These are phyloP conservation scores for Sparassis latifolia DNA, from an alignment of 1,284 basidiomycete genomes.

Conservation along the genomic window DNA sequence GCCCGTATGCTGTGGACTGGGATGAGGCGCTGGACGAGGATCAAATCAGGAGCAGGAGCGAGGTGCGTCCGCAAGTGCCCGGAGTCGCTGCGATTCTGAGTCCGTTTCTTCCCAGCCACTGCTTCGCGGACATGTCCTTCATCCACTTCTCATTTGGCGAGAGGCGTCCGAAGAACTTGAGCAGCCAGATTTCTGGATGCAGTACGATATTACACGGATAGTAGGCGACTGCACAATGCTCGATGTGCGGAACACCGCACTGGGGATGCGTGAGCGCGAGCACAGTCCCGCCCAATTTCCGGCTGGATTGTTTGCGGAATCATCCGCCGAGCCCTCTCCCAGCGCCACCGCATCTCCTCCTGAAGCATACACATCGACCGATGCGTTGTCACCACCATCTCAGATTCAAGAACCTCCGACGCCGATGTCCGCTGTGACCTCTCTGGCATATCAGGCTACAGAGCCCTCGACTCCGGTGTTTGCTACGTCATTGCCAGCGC, in stretches of 20 bases:
- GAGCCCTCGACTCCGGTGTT: slow-evolving; percentile 5
- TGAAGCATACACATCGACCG: neutral
- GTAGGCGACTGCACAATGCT: slow-evolving; percentile 68
- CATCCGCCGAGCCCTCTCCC: neutral
- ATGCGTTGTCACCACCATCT: neutral
- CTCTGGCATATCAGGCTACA: neutral
- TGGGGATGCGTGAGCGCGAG: slow-evolving; percentile 18
- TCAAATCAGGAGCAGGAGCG: slow-evolving; percentile 61
- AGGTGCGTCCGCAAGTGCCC: slow-evolving; percentile 34
- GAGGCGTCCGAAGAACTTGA: slow-evolving; percentile 59
- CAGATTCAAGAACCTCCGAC: too few relatives aligned
- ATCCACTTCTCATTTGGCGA: slow-evolving; percentile 65
- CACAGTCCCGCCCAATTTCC: neutral
- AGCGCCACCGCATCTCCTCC: neutral
- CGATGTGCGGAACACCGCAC: slow-evolving; percentile 50
- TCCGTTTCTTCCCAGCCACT: slow-evolving; percentile 39
- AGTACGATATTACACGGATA: slow-evolving; percentile 61
- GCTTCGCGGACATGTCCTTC: slow-evolving; percentile 66
- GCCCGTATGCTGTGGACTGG: slow-evolving; percentile 60
- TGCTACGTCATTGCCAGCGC: slow-evolving; percentile 1
- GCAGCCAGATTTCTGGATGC: slow-evolving; percentile 58
- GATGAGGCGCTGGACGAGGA: slow-evolving; percentile 61
- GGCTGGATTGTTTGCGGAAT: neutral
- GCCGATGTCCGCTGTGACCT: too few relatives aligned
- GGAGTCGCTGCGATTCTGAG: neutral